These are phyloP conservation scores for Hansfordia pulvinata DNA, from an alignment of 2,329 filamentous ascomycete genomes.

Conservation along the genomic window DNA sequence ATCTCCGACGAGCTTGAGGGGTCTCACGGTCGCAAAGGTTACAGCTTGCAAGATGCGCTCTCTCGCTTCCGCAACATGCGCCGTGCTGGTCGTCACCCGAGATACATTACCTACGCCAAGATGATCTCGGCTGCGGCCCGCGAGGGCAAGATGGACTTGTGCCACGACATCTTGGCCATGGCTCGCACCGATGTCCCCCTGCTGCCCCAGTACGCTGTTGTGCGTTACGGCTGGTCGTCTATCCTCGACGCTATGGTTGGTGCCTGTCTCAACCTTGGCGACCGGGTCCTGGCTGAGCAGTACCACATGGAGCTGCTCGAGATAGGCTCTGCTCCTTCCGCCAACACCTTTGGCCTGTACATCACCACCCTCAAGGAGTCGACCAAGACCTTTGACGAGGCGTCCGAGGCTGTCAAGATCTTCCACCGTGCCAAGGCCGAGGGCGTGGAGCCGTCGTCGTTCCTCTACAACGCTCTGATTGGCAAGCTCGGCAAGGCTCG, in stretches of 20 bases:
- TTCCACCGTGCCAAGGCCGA: conserved; percentile 89
- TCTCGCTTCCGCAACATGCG: conserved; percentile 85
- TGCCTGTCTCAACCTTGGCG: conserved; percentile 71
- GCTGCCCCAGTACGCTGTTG: conserved; percentile 68
- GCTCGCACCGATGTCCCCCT: conserved; percentile 81
- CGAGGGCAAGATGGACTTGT: conserved; percentile 67
- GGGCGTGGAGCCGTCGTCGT: conserved; percentile 89
- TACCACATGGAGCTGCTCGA: conserved; percentile 86
- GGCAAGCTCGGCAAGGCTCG: conserved; percentile 97
- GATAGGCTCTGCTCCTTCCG: conserved; percentile 83
- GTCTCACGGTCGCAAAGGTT: conserved; percentile 56
- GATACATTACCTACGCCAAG: conserved; percentile 95
- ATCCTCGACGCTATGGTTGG: conserved; percentile 96
- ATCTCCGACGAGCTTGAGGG: conserved; percentile 87
- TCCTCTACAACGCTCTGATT: conserved; percentile 95
- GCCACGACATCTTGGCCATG: conserved; percentile 78
- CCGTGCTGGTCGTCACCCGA: conserved; percentile 76
- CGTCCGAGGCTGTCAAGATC: conserved; percentile 91
- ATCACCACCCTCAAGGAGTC: conserved; percentile 98
- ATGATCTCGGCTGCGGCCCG: conserved; percentile 83
- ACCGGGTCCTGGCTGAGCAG: conserved; percentile 67
- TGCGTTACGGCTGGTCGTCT: conserved; percentile 90
- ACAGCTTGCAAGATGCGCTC: conserved; percentile 68
- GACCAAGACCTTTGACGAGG: conserved; percentile 94
- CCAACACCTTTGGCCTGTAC: conserved; percentile 96